Conservation (phyloP, 306 rosid species). For the Glycine tomentella region DNA sequence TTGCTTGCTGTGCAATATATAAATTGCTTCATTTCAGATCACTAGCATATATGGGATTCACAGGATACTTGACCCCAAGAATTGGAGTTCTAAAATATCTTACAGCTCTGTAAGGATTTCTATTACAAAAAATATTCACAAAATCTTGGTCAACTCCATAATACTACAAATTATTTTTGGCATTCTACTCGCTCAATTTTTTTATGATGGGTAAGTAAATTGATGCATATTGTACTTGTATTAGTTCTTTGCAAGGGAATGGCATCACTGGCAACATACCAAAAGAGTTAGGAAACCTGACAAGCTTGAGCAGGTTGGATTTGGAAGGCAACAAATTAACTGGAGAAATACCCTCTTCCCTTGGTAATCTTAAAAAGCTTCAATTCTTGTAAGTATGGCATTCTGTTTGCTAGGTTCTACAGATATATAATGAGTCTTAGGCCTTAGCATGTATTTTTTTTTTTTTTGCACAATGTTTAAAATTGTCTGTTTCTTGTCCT, state of each 20-base stretch:
- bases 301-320: constrained; percentile 76
- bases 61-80: constrained; percentile 80
- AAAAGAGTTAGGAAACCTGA: constrained; percentile 77
- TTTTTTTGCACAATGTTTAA: constrained; percentile 38
- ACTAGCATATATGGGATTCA: constrained; percentile 82
- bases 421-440: constrained; percentile 30
- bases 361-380: constrained; percentile 78
- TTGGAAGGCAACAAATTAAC: constrained; percentile 74
- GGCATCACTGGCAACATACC: constrained; percentile 80
- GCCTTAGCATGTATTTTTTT: constrained; percentile 24
- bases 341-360: constrained; percentile 87
- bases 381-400: constrained; percentile 84
- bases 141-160: neutral
- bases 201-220: neutral
- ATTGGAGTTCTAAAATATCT: constrained; percentile 73
- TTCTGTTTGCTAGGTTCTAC: constrained; percentile 31
- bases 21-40: constrained; percentile 66
- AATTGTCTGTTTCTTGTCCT: constrained; percentile 37
- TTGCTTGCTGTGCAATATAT: constrained; percentile 37
- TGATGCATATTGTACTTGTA: constrained; percentile 36
- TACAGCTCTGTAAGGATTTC: constrained; percentile 75
- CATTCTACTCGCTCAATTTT: constrained; percentile 1
- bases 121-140: constrained; percentile 12
- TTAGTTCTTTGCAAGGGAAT: constrained; percentile 89
- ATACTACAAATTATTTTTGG: neutral